Conservation (phyloP, 1,284 basidiomycete genomes). For the Cryptococcus deneoformans region DNA sequence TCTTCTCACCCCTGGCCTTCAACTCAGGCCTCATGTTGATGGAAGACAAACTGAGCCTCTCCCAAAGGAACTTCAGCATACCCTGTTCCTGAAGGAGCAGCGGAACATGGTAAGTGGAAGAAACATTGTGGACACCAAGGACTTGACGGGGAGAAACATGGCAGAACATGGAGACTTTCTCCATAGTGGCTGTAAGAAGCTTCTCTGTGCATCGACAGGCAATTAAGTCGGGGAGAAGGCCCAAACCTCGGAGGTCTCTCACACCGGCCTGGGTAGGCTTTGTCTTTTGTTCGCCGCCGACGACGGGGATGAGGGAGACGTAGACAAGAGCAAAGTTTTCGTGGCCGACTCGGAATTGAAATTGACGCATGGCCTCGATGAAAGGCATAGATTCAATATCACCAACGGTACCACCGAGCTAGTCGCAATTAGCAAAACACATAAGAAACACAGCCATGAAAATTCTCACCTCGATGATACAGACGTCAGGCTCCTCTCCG, state of each 20-base stretch:
- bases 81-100: conserved; percentile 90
- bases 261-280: conserved; percentile 99
- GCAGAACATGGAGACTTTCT: conserved; percentile 98
- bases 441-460: neutral
- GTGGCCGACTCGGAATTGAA: conserved; percentile 97
- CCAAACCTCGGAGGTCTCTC: conserved; percentile 88
- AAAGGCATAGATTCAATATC: conserved; percentile 98
- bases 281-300: conserved; percentile 99
- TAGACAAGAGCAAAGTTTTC: conserved; percentile 98
- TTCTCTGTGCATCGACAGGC: conserved; percentile 74
- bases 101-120: conserved; percentile 97
- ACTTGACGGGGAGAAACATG: conserved; percentile 89
- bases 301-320: conserved; percentile 96
- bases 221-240: conserved; percentile 93
- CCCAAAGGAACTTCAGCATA: conserved; percentile 78
- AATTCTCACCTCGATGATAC: conserved; percentile 79
- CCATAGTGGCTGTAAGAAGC: conserved; percentile 78
- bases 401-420: conserved; percentile 95
- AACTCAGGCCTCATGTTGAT: conserved; percentile 57
- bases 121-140: conserved; percentile 93
- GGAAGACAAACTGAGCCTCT: conserved; percentile 69
- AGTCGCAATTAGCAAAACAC: no score
- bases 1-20: conserved; percentile 63
- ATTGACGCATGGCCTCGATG: conserved; percentile 96
- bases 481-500: conserved; percentile 90